Base-by-base conservation (phyloP, 192 early-diverging fungal genomes). In the Coemansia nantahalensis region DNA sequence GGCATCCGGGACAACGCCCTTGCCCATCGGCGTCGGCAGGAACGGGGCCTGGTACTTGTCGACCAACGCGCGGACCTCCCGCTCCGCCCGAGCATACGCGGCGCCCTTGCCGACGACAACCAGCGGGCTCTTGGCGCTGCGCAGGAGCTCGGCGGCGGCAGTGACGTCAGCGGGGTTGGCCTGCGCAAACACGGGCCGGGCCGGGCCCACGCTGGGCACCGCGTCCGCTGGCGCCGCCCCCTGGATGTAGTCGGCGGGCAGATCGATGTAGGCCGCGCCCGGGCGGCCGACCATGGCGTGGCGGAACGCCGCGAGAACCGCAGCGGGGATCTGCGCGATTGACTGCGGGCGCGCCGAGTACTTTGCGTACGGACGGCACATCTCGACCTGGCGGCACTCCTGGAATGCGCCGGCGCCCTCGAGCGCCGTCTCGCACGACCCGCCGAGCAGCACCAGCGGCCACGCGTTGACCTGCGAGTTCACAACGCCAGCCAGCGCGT, bases 71-170 rank as follows among this genome's bases (percentile, higher is more conserved):
- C 52, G 58, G 22, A 87, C 45, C 56, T 82, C 82, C 19, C 50
- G 49, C 52, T 88, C 87, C 0, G 84, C 86, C 22, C 84, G 59
- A 16, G 87, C 68, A 59, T 84, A 89, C 16, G 84, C 77, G 24
- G 83, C 83, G 47, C 86, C 87, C 76, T 89, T 89, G n/a, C 87
- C 87, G 6, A 88, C 65, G 11, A 89, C 75, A 2, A 88, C 52
- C 45, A 89, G 57, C 41, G 87, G 87, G 22, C 44, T 53, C 34
- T 79, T 66, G 10, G 87, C 84, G 7, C 40, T 23, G 3, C 33
- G 32, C 38, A 89, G 60, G 15, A 80, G 39, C 16, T 31, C 19
- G 21, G 55, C 71, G 9, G 86, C 85, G 28, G 47, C 28, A 9
- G 44, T 34, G 1, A 89, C 45, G 14, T 43, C 66, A 0, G 26